A percentile compares a stretch with the other conserved stretches of the same genome.
These are phyloP conservation scores for Suillus luteus DNA, from an alignment of 768 basidiomycete genomes.

Conservation along the genomic window DNA sequence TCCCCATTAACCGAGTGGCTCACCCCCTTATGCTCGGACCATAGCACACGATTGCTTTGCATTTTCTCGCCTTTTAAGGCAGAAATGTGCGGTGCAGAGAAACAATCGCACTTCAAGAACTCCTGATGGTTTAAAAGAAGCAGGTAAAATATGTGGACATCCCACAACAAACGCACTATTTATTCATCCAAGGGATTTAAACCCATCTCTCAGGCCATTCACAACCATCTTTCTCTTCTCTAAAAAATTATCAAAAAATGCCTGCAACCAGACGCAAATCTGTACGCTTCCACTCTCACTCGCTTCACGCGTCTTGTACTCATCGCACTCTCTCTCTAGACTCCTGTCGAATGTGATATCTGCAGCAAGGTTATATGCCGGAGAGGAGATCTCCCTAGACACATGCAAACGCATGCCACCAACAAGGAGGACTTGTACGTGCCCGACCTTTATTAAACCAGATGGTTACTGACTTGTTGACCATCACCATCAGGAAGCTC, in stretches of 20 bases:
- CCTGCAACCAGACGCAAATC: neutral
- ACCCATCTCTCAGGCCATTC: neutral
- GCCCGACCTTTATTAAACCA: neutral
- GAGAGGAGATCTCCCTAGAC: conserved; percentile 30
- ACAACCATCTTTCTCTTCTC: neutral
- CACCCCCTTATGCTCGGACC: conserved; percentile 21
- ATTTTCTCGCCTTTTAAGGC: conserved; percentile 23
- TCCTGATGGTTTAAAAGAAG: conserved; percentile 25
- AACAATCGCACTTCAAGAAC: conserved; percentile 28
- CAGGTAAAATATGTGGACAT: conserved; percentile 10
- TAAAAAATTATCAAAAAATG: too few species aligned
- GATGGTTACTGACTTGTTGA: conserved; percentile 7
- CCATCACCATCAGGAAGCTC: conserved; percentile 23
- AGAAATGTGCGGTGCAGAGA: conserved; percentile 20
- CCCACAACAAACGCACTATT: conserved; percentile 9
- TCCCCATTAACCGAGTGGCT: conserved; percentile 29
- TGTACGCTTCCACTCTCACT: conserved; percentile 14
- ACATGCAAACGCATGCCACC: conserved; percentile 26
- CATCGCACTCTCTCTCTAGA: conserved; percentile 8
- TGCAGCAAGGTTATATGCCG: conserved; percentile 24
- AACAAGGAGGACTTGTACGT: conserved; percentile 31
- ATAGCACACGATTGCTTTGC: conserved; percentile 22
- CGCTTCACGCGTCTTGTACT: conserved; percentile 3
- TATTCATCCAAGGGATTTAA: conserved; percentile 3
- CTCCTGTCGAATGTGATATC: conserved; percentile 12